Conservation (phyloP, 139 green algal genomes). For the Volvox reticuliferus region DNA sequence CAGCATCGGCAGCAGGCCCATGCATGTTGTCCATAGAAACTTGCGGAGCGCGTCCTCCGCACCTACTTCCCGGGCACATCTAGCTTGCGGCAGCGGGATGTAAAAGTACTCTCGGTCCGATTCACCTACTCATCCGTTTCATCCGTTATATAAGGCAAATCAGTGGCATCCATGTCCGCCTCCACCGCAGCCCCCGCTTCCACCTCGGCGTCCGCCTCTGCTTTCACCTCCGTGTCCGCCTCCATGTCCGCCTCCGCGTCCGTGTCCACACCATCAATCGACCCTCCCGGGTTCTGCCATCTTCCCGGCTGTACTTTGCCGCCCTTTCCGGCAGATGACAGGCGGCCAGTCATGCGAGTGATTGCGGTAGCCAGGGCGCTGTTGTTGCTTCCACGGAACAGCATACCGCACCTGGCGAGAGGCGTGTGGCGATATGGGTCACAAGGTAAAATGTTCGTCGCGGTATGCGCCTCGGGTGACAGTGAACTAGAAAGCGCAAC, state of each 20-base stretch:
- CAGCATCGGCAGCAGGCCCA: too few relatives aligned
- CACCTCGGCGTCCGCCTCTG: neutral
- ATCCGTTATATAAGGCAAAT: too few relatives aligned
- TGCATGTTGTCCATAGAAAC: too few relatives aligned
- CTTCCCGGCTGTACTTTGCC: neutral
- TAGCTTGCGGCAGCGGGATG: too few relatives aligned
- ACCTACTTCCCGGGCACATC: too few relatives aligned
- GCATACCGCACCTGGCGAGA: slow-evolving; percentile 24
- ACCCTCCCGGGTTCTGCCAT: neutral
- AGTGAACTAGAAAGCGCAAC: too few relatives aligned
- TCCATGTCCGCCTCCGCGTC: neutral
- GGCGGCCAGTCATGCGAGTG: neutral
- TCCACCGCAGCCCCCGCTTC: neutral
- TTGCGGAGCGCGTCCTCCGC: too few relatives aligned
- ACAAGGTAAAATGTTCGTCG: too few relatives aligned
- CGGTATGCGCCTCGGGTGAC: neutral
- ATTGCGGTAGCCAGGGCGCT: slow-evolving; percentile 8
- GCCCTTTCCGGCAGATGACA: neutral
- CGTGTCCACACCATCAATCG: neutral
- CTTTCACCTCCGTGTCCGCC: neutral
- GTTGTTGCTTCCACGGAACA: slow-evolving; percentile 6
- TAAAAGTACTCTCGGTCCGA: too few relatives aligned
- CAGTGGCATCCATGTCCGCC: too few relatives aligned
- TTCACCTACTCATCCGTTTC: too few relatives aligned
- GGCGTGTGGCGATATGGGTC: neutral